phyloP scores from a whole-genome alignment of 257 asterid species.

The Phtheirospermum japonicum region DNA sequence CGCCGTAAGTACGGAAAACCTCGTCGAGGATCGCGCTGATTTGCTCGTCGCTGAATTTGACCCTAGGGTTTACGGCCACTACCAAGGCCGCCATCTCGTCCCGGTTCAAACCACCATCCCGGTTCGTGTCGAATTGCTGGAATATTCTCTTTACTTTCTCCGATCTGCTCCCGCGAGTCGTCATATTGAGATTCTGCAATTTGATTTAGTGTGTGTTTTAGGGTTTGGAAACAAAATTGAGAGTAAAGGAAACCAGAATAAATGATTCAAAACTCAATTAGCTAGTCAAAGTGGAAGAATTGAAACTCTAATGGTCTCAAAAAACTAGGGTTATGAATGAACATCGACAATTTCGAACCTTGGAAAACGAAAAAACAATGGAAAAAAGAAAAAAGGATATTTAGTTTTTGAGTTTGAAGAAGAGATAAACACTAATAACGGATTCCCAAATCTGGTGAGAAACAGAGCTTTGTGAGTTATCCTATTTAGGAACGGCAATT shows the following conservation, averaged over 20 bases:
- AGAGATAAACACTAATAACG: neutral
- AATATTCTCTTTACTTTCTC: conserved; percentile 90
- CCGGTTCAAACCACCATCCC: conserved; percentile 84
- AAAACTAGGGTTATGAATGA: conserved; percentile 23
- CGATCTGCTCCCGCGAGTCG: conserved; percentile 94
- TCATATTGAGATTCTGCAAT: conserved; percentile 38
- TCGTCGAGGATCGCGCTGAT: conserved; percentile 88
- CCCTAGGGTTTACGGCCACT: conserved; percentile 89
- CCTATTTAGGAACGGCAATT: neutral
- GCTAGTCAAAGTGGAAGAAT: conserved; percentile 11
- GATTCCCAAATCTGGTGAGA: conserved; percentile 20
- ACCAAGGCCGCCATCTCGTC: conserved; percentile 93
- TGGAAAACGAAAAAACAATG: too few relatives aligned
- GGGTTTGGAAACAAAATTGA: conserved; percentile 20
- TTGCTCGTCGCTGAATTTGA: conserved; percentile 93
- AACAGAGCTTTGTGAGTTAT: conserved; percentile 9
- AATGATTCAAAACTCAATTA: neutral
- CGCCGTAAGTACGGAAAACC: conserved; percentile 85
- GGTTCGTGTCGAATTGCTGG: conserved; percentile 70
- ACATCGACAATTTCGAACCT: conserved; percentile 14
- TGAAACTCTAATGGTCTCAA: conserved; percentile 8
- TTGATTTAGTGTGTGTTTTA: conserved; percentile 23
- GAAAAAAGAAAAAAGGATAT: conserved; percentile 1
- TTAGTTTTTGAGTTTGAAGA: too few relatives aligned
- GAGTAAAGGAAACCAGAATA: conserved; percentile 23